Evolutionary conservation across 2,329 filamentous ascomycete genomes (phyloP), one percentile per base, ranked within the genome.

Genomic region (Ceratocystis smalleyi): DNA sequence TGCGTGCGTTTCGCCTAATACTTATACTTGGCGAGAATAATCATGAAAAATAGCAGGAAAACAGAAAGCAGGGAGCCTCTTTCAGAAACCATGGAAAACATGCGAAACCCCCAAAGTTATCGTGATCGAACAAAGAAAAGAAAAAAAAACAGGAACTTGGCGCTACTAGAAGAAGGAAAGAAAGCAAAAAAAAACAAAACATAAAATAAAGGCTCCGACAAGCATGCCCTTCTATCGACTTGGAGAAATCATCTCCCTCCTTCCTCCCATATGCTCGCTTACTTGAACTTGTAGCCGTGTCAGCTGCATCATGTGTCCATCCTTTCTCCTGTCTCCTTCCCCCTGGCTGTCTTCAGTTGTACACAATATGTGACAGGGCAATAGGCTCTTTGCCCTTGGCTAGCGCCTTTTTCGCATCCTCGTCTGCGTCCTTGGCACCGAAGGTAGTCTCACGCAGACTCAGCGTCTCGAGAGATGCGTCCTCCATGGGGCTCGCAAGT

Each of bases 401-500:
- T n/a, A n/a, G 17, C 30, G 54, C 27, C 27, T 10, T 62, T 22
- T 51, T 54, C 43, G 27, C 24, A 17, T 32, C 59, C 59, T 61
- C 59, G 30, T 61, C 59, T 30, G 47, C 15, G 47, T 24, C 47
- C 47, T 61, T 47, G 1, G 17, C 27, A 24, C 43, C 43, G 30
- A 22, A 19, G 5, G 12, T 8, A 17, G 27, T 27, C 12, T 54
- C 40, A 4, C 22, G 54, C 2, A 64, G 43, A 19, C 49, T 47
- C 30, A 32, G 43, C 17, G 40, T 22, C 54, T 54, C 57, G 22
- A 40, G 43, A 30, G 43, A 60, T 1, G 24, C 32, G 4, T 65
- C 71, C 68, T 80, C 79, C 63, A 77, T 72, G 47, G 81, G 79
- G 62, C 82, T 87, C 1, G 81, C 81, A 45, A 91, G 74, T 15